phyloP scores from a whole-genome alignment of 495 filamentous ascomycete genomes.

The Aspergillus biplanus region DNA sequence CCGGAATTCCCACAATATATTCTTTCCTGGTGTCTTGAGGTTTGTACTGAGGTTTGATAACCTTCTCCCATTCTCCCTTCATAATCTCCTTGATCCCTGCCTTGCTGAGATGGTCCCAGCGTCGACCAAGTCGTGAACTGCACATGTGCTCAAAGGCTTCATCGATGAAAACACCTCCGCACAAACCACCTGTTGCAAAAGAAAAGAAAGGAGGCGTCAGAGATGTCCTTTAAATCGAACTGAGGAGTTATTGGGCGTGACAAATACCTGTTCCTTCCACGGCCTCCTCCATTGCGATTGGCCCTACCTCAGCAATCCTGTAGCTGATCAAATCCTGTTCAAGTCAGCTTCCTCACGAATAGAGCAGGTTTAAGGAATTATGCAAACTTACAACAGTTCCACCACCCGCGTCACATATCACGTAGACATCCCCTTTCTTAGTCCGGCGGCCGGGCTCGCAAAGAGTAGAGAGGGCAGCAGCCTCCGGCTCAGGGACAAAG shows the following conservation, averaged over 20 bases:
- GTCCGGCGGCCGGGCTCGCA: slow-evolving; percentile 14
- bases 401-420: slow-evolving; percentile 18
- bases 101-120: slow-evolving; percentile 20
- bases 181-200: slow-evolving; percentile 4
- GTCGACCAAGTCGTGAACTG: slow-evolving; percentile 13
- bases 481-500: slow-evolving; percentile 18
- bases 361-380: neutral
- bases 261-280: slow-evolving; percentile 15
- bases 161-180: slow-evolving; percentile 17
- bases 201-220: neutral
- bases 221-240: neutral
- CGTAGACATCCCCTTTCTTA: slow-evolving; percentile 13
- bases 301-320: slow-evolving; percentile 5
- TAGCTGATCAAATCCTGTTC: slow-evolving; percentile 19
- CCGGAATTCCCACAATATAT: slow-evolving; percentile 14
- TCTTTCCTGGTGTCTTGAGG: slow-evolving; percentile 14
- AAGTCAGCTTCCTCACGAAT: too few species aligned
- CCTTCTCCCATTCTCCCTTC: slow-evolving; percentile 18
- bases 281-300: slow-evolving; percentile 17
- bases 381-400: slow-evolving; percentile 12
- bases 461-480: slow-evolving; percentile 14
- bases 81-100: slow-evolving; percentile 18
- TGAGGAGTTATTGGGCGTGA: neutral
- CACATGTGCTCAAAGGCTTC: slow-evolving; percentile 16
- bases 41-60: slow-evolving; percentile 16